These are phyloP conservation scores for Melastoma malabathricum DNA, from an alignment of 345 rosid genomes.

Conservation along the genomic window DNA sequence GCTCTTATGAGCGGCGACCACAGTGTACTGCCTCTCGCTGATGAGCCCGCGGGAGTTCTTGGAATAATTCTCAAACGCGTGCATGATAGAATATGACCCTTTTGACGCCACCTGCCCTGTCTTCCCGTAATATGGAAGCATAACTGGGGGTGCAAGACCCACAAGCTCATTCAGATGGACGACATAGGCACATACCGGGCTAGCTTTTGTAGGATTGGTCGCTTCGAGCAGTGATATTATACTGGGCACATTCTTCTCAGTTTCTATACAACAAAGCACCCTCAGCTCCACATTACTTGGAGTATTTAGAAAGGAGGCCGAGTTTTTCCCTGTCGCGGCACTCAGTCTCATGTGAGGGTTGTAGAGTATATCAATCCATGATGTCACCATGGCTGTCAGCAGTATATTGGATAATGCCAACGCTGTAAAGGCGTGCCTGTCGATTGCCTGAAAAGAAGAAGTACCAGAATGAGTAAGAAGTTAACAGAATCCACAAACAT, in stretches of 20 bases:
- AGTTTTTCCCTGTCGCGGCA: neutral
- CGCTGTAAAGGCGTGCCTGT: neutral
- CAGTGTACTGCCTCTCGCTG: neutral
- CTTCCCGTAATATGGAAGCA: neutral
- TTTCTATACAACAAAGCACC: constrained; percentile 8
- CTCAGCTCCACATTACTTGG: constrained; percentile 2
- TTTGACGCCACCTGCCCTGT: neutral
- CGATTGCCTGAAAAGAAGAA: constrained; percentile 4
- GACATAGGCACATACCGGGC: constrained; percentile 1
- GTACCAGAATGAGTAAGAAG: no score
- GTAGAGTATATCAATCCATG: constrained; percentile 5
- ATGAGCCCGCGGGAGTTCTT: neutral
- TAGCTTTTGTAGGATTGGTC: neutral
- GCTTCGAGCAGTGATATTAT: constrained; percentile 10
- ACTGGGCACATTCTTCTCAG: constrained; percentile 6
- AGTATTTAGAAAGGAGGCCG: constrained; percentile 5
- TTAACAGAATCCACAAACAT: no score
- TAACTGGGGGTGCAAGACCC: constrained; percentile 9
- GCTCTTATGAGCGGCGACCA: constrained; percentile 5
- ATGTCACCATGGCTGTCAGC: neutral
- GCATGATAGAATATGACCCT: constrained; percentile 2
- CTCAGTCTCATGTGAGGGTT: neutral
- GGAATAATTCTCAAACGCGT: constrained; percentile 6
- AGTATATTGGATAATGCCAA: neutral
- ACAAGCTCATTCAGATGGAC: constrained; percentile 11